Conservation (phyloP, 2,329 filamentous ascomycete species). For the Colletotrichum salicis region DNA sequence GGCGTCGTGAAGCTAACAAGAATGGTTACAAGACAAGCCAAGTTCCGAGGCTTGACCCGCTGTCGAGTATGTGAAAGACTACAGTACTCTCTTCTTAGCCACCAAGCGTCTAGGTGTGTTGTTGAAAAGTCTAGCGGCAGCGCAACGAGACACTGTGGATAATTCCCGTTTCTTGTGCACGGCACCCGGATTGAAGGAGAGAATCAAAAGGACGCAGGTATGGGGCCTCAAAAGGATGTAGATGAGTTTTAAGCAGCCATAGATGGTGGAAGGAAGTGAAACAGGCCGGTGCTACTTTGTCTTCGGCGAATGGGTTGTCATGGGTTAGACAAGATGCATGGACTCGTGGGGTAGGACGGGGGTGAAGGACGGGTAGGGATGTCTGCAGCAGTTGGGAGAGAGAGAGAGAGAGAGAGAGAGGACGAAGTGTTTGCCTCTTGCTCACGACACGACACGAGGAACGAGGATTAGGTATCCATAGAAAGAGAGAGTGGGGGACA, state of each 20-base stretch:
- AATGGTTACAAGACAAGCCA: not conserved
- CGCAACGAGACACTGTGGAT: constrained; percentile 22
- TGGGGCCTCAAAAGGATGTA: constrained; percentile 13
- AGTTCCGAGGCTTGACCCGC: not conserved
- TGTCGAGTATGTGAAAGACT: constrained; percentile 6
- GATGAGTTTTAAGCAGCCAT: constrained; percentile 34
- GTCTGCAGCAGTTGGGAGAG: constrained; percentile 30
- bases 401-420: not conserved
- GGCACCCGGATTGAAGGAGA: constrained; percentile 15
- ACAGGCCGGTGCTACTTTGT: constrained; percentile 49
- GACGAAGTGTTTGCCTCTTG: constrained; percentile 3
- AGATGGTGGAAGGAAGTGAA: constrained; percentile 43
- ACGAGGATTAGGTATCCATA: not conserved
- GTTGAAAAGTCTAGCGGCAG: constrained; percentile 14
- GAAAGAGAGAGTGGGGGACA: no score
- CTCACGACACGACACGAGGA: constrained; percentile 3
- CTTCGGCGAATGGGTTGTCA: constrained; percentile 36
- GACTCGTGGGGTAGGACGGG: constrained; percentile 35
- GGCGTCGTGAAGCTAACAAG: not conserved
- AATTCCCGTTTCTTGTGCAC: constrained; percentile 25
- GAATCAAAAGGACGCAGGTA: constrained; percentile 9
- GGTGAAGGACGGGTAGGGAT: constrained; percentile 17
- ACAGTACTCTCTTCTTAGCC: not conserved
- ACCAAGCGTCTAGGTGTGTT: constrained; percentile 4
- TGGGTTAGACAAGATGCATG: constrained; percentile 36